Evolutionary conservation across 352 stramenopile genomes (phyloP), one percentile per base, ranked within the genome.

Genomic region (Halophytophthora polymorphica): DNA sequence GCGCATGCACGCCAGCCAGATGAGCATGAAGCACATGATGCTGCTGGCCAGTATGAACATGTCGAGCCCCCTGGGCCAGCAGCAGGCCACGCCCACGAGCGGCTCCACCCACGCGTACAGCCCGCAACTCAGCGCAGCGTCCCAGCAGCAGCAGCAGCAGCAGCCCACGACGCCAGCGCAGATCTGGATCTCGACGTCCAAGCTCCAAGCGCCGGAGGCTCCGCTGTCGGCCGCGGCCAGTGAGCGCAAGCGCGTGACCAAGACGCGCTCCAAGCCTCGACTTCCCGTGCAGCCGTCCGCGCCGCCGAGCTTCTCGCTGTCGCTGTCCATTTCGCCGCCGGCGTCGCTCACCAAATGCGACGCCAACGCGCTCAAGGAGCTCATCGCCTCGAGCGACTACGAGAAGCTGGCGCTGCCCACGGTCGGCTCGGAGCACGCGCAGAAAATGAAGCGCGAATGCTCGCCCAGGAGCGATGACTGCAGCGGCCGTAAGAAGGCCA

Each of bases 351-450:
- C 64, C 2, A 72, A 54, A 14, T 45, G 44, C 29, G 33, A 44
- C 2, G 29, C 31, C 34, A 68, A 63, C 35, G 52, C 48, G 1
- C 23, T 71, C 4, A 75, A 73, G 42, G 58, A 77, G 37, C 45
- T 77, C 21, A 67, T 77, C 13, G 67, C 73, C 28, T 73, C 64
- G 29, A 40, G 64, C 2, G 67, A 71, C 40, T 50, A 63, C 23
- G 51, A 28, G 7, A 39, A 45, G 1, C 37, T 53, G 44, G 18
- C 23, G 13, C 40, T 41, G 29, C 39, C 43, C 7, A 28, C 33
- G 10, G 17, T 38, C 6, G 42, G 50, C 3, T 25, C 42, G 7
- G 3, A 35, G 14, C 29, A 13, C 3, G 31, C 29, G 0, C 37
- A 55, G 41, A 51, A 53, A 35, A 35, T 52, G 1, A 76, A 71